Base-by-base conservation (phyloP, 257 asterid genomes). In the Cruciata laevipes region DNA sequence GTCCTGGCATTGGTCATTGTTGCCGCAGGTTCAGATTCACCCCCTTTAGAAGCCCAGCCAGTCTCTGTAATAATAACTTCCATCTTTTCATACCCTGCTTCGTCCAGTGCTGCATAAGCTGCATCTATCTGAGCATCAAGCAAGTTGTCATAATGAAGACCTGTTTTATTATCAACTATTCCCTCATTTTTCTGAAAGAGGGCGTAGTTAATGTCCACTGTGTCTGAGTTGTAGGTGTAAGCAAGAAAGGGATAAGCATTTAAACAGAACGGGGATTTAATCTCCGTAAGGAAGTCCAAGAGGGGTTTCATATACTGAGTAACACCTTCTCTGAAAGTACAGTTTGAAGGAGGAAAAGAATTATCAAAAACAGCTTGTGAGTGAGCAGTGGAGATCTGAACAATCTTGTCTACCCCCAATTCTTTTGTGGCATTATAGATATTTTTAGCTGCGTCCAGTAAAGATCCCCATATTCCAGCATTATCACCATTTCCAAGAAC, bases 41-140 rank as follows among this genome's bases (percentile, higher is more conserved):
- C 99, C 32, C 99, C 99, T 58, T 67, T 82, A 67, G 99, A 94
- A 71, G 99, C 96, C 99, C 99, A 94, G 32, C 99, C 99, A 1
- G 99, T 94, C 78, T 94, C 99, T 0, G 99, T 90, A 55, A 94
- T 76, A 55, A 94, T 85, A 63, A 94, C 95, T 70, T 94, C 98
- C 96, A 94, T 90, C 59, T 84, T 83, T 38, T 69, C 74, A 71
- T 73, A 84, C 8, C 98, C 96, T 4, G 91, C 95, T 62, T 80
- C 79, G 65, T 90, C 96, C 71, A 94, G 66, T 23, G 99, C 99
- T 49, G 81, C 96, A 78, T 90, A 94, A 52, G 96, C 94, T 24
- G 99, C 95, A 73, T 94, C 98, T 51, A 94, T 87, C 79, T 88
- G 99, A 69, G 99, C 99, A 72, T 94, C 99, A 6, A 94, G 89